Conservation (phyloP, 768 basidiomycete species). For the Strobilomyces dryophilus region DNA sequence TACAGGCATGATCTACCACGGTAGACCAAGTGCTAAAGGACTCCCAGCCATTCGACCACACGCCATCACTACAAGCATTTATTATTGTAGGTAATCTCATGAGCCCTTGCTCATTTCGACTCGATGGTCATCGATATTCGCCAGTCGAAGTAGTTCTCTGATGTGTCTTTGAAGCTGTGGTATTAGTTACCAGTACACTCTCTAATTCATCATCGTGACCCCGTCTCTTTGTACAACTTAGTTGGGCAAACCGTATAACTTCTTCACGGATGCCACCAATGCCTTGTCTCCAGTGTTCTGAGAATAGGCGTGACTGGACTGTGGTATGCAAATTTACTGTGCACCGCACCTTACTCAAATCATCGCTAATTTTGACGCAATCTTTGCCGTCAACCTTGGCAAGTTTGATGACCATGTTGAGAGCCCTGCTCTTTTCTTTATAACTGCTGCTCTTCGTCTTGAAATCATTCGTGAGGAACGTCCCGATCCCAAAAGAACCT, state of each 20-base stretch:
- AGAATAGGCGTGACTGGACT: not conserved
- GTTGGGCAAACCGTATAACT: constrained; percentile 6
- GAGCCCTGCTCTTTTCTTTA: constrained; percentile 64
- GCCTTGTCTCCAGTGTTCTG: constrained; percentile 69
- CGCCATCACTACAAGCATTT: no score
- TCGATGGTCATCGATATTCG: no score
- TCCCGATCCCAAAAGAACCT: constrained; percentile 95
- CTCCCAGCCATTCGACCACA: no score
- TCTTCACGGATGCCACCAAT: constrained; percentile 57
- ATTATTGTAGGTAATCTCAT: no score
- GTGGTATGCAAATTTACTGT: not conserved
- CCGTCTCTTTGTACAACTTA: not conserved
- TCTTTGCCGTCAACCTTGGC: constrained; percentile 64
- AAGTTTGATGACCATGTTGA: constrained; percentile 96
- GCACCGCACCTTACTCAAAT: constrained; percentile 64
- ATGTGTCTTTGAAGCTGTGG: not conserved
- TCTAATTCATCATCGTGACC: not conserved
- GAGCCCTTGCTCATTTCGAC: no score
- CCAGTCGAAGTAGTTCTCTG: no score
- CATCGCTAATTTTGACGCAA: constrained; percentile 94
- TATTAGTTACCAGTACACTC: not conserved
- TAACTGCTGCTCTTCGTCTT: constrained; percentile 37
- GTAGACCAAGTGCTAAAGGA: no score
- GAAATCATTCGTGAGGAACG: constrained; percentile 90
- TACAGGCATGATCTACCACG: no score